These are phyloP conservation scores for Saitozyma sp. DNA, from an alignment of 768 basidiomycete species.

Conservation along the genomic window DNA sequence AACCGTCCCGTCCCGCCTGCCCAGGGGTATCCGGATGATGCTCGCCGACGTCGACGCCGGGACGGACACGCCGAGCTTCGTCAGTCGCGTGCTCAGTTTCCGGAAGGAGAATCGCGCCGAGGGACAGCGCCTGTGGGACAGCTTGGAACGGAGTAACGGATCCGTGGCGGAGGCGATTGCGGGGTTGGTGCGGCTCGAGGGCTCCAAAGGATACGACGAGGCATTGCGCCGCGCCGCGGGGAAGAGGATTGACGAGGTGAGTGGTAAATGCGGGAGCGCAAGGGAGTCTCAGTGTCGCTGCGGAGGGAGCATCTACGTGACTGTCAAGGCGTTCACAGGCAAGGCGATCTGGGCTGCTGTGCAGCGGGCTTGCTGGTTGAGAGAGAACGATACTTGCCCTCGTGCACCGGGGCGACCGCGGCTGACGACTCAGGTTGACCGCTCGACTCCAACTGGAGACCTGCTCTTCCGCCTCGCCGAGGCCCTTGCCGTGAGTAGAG, in stretches of 20 bases:
- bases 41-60: constrained; percentile 96
- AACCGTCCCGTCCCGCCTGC: constrained; percentile 69
- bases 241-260: constrained; percentile 21
- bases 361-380: no score
- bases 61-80: constrained; percentile 91
- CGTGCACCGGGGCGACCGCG: neutral
- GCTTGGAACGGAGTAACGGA: constrained; percentile 27
- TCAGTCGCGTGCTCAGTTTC: constrained; percentile 89
- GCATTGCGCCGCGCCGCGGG: constrained; percentile 8
- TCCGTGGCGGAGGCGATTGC: constrained; percentile 22
- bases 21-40: constrained; percentile 77
- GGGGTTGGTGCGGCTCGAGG: constrained; percentile 22
- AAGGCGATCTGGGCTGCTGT: no score
- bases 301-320: no score
- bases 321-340: no score
- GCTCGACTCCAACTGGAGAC: neutral
- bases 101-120: constrained; percentile 64
- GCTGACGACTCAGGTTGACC: constrained; percentile 4
- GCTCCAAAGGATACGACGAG: constrained; percentile 17
- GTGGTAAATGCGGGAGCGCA: neutral
- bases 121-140: constrained; percentile 46
- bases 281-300: neutral
- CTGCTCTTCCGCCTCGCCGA: constrained; percentile 3
- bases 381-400: neutral
- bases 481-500: constrained; percentile 3